Evolutionary conservation across 2,329 filamentous ascomycete species (phyloP).

Genomic region (Fusarium sp.): DNA sequence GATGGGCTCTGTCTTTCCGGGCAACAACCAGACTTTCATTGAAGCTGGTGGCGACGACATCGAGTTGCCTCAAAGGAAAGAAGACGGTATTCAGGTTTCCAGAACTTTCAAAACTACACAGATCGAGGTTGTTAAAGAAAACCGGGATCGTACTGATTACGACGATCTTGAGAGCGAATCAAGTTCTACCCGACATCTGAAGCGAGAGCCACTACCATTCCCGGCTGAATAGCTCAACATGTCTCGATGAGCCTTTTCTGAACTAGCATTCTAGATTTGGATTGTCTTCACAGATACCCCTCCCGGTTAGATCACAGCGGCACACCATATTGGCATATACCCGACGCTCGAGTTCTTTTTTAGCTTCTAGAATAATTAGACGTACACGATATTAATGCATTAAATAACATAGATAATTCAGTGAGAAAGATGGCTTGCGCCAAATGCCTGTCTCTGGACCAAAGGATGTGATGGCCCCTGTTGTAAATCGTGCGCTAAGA

Average conservation of each 20-base stretch:
- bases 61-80: constrained; percentile 27
- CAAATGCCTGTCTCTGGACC: neutral
- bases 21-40: constrained; percentile 32
- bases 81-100: constrained; percentile 37
- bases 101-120: constrained; percentile 40
- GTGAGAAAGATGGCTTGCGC: neutral
- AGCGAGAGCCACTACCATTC: constrained; percentile 32
- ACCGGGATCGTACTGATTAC: constrained; percentile 22
- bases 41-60: constrained; percentile 34
- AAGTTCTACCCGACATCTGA: constrained; percentile 38
- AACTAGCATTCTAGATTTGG: neutral
- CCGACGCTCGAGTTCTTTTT: neutral
- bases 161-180: constrained; percentile 41
- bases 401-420: neutral
- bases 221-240: neutral
- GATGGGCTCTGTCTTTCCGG: constrained; percentile 30
- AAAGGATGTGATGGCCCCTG: neutral
- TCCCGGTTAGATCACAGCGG: neutral
- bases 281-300: constrained; percentile 2
- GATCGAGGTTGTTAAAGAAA: constrained; percentile 27
- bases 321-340: neutral
- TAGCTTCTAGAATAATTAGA: neutral
- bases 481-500: neutral
- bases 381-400: neutral
- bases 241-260: neutral